phyloP scores from a whole-genome alignment of 805 yeast genomes.

The Wickerhamomyces kurtzmanii region DNA sequence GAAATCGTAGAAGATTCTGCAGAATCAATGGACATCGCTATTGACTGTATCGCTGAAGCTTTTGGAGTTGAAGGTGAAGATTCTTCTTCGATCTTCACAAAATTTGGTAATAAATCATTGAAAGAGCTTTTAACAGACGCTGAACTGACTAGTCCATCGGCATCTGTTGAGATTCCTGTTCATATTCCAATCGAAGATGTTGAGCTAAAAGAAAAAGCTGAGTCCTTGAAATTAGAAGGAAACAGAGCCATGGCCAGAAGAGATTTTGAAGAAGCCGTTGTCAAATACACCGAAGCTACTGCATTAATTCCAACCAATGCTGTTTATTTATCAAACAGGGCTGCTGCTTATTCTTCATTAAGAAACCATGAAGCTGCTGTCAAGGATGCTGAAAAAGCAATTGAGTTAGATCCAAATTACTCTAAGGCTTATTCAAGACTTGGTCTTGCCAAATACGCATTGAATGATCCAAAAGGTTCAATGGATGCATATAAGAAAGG shows the following conservation, averaged over 20 bases:
- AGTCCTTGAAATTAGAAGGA: constrained; percentile 75
- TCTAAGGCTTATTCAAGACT: constrained; percentile 92
- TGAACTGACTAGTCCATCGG: constrained; percentile 12
- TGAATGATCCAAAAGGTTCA: constrained; percentile 86
- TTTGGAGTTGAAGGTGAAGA: constrained; percentile 54
- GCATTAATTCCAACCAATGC: constrained; percentile 61
- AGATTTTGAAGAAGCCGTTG: constrained; percentile 63
- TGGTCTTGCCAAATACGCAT: constrained; percentile 90
- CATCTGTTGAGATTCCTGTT: constrained; percentile 24
- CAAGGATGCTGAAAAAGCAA: constrained; percentile 76
- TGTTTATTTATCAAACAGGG: constrained; percentile 86
- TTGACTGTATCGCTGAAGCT: constrained; percentile 86
- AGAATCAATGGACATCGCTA: constrained; percentile 89
- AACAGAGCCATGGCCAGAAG: constrained; percentile 79
- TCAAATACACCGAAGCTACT: constrained; percentile 75
- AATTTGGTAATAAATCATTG: constrained; percentile 39
- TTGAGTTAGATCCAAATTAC: constrained; percentile 65
- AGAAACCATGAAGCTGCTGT: constrained; percentile 70
- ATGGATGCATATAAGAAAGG: constrained; percentile 87
- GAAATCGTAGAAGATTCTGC: constrained; percentile 66
- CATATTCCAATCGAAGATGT: constrained; percentile 25
- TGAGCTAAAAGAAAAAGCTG: constrained; percentile 60
- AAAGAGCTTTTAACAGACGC: constrained; percentile 29
- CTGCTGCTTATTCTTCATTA: constrained; percentile 87
- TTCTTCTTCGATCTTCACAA: constrained; percentile 18